Percentiles rank a stretch among this genome's conserved stretches.
phyloP scores from a whole-genome alignment of 2,329 filamentous ascomycete species.

The Colletotrichum plurivorum region DNA sequence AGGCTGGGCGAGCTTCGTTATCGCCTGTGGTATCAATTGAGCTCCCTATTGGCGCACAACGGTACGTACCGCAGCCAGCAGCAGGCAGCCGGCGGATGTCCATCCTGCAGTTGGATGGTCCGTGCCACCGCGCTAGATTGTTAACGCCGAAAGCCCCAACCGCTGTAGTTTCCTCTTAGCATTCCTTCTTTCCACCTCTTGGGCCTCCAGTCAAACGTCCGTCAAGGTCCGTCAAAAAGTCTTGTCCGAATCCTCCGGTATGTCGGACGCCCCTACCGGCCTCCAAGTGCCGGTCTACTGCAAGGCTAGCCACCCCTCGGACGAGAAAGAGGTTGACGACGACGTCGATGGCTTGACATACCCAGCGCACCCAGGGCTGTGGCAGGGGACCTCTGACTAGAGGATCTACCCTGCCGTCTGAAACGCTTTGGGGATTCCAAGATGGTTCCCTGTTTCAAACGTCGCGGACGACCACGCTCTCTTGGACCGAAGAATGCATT shows the following conservation, averaged over 20 bases:
- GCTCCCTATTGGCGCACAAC: constrained; percentile 39
- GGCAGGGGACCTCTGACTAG: constrained; percentile 14
- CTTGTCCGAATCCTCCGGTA: constrained; percentile 3
- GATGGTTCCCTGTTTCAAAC: constrained; percentile 39
- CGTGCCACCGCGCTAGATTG: constrained; percentile 18
- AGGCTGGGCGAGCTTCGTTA: constrained; percentile 20
- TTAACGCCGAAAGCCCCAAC: constrained; percentile 26
- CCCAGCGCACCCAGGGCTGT: neutral
- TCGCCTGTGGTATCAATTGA: constrained; percentile 23
- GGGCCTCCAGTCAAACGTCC: constrained; percentile 16
- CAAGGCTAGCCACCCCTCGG: constrained; percentile 23
- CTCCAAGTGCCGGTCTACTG: constrained; percentile 24
- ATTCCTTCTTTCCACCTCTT: neutral
- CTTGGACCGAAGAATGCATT: constrained; percentile 35
- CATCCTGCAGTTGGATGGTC: constrained; percentile 17
- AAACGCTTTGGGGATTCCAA: constrained; percentile 33
- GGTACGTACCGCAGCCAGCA: constrained; percentile 13
- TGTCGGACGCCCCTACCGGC: constrained; percentile 3
- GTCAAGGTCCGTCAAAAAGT: constrained; percentile 14
- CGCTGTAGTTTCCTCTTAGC: neutral
- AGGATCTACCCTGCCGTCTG: constrained; percentile 25
- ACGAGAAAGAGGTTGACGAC: constrained; percentile 13
- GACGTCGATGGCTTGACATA: constrained; percentile 11
- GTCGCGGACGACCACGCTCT: constrained; percentile 8
- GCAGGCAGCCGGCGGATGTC: constrained; percentile 6